Conservation (phyloP, 805 yeast species). For the Yamadazyma sp. region DNA sequence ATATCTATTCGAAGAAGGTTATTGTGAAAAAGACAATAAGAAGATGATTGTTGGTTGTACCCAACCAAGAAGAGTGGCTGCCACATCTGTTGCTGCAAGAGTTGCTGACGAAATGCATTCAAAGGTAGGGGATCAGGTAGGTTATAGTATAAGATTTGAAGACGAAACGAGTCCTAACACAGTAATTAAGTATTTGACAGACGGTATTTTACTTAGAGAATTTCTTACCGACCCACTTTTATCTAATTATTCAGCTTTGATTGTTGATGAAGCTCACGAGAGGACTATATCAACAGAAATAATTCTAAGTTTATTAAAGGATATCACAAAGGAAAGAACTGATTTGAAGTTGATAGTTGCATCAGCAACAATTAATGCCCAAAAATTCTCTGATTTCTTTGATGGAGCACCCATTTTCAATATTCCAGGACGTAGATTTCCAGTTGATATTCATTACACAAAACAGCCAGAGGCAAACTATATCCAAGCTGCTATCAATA, state of each 20-base stretch:
- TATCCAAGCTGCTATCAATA: slow-evolving; percentile 81
- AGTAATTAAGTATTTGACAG: slow-evolving; percentile 84
- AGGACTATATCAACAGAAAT: slow-evolving; percentile 87
- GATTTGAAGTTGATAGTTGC: slow-evolving; percentile 78
- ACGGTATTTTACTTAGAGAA: slow-evolving; percentile 91
- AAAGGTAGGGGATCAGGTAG: slow-evolving; percentile 81
- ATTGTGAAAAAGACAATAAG: slow-evolving; percentile 44
- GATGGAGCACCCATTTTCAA: slow-evolving; percentile 79
- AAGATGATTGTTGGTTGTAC: slow-evolving; percentile 68
- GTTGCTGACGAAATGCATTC: slow-evolving; percentile 89
- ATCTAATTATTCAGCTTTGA: slow-evolving; percentile 68
- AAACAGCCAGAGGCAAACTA: slow-evolving; percentile 88
- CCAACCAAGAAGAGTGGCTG: slow-evolving; percentile 95
- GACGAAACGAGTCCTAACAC: slow-evolving; percentile 68
- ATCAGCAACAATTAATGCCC: slow-evolving; percentile 98
- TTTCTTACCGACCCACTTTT: slow-evolving; percentile 73
- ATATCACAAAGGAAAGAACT: slow-evolving; percentile 56
- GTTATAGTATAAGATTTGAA: slow-evolving; percentile 86
- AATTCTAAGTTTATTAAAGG: slow-evolving; percentile 75
- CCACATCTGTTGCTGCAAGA: slow-evolving; percentile 83
- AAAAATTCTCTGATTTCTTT: slow-evolving; percentile 76
- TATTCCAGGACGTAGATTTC: slow-evolving; percentile 91
- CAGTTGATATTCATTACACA: slow-evolving; percentile 83
- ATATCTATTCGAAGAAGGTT: slow-evolving; percentile 79
- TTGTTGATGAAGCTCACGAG: slow-evolving; percentile 98